phyloP scores from a whole-genome alignment of 495 filamentous ascomycete genomes.

The Jackrogersella multiformis region DNA sequence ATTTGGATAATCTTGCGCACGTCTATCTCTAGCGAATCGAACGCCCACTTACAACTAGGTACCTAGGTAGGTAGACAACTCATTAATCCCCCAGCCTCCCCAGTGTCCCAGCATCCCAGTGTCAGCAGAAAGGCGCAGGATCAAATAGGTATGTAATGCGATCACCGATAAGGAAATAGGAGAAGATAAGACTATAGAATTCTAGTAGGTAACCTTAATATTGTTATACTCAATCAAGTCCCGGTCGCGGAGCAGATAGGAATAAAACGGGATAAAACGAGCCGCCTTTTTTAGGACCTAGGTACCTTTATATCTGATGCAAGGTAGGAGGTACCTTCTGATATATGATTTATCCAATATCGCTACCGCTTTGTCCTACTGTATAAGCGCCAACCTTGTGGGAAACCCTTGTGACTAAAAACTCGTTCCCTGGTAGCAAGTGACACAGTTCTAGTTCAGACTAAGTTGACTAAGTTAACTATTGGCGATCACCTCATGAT shows the following conservation, averaged over 20 bases:
- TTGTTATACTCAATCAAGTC: neutral
- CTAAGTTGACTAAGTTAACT: neutral
- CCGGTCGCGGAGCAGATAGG: slow-evolving; percentile 40
- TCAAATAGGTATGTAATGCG: slow-evolving; percentile 19
- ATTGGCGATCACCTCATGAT: slow-evolving; percentile 34
- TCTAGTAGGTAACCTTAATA: neutral
- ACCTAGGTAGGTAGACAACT: neutral
- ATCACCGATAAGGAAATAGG: slow-evolving; percentile 25
- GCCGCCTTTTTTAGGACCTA: slow-evolving; percentile 37
- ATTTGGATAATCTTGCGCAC: neutral
- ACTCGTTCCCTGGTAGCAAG: slow-evolving; percentile 1
- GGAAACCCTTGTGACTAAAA: slow-evolving; percentile 27
- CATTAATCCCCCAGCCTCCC: slow-evolving; percentile 10
- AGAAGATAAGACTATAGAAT: slow-evolving; percentile 4
- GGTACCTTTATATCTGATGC: too few relatives aligned
- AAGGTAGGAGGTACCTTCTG: too few relatives aligned
- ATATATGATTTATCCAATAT: neutral
- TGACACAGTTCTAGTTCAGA: slow-evolving; percentile 19
- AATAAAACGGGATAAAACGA: slow-evolving; percentile 24
- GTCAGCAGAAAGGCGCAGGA: slow-evolving; percentile 20
- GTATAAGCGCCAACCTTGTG: slow-evolving; percentile 24
- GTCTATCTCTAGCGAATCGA: slow-evolving; percentile 39
- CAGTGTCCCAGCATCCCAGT: too few relatives aligned
- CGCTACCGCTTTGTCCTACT: slow-evolving; percentile 17
- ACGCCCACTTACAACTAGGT: neutral